A percentile compares a stretch with the other conserved stretches of the same genome.
Evolutionary conservation across 257 asterid species (phyloP).

Genomic region (Nicotiana undulata): DNA sequence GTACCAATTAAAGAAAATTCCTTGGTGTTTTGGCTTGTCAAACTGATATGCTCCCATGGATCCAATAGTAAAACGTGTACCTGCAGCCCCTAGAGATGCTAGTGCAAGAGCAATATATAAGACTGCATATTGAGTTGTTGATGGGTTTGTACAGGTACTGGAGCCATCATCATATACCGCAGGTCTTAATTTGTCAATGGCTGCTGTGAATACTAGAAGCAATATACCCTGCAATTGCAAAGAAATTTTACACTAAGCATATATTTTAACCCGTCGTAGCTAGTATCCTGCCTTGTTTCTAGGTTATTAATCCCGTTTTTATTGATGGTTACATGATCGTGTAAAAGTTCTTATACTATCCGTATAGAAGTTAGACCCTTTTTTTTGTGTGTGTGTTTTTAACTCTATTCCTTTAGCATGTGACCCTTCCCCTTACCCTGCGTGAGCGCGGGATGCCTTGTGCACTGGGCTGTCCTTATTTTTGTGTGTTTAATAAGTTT

Average conservation of each 20-base stretch:
- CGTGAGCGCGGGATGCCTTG: no score
- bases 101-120: no score
- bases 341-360: no score
- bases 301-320: neutral
- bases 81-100: neutral
- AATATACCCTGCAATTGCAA: constrained; percentile 13
- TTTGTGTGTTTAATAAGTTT: no score
- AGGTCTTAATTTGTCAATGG: constrained; percentile 17
- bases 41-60: constrained; percentile 28
- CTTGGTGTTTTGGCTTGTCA: constrained; percentile 18
- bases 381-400: no score
- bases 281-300: neutral
- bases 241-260: neutral
- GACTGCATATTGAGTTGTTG: constrained; percentile 17
- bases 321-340: neutral
- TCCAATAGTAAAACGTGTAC: constrained; percentile 25
- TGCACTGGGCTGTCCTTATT: no score
- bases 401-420: no score
- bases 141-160: constrained; percentile 8
- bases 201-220: constrained; percentile 17
- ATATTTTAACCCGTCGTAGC: neutral
- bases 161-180: constrained; percentile 14
- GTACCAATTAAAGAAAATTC: constrained; percentile 12
- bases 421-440: no score
- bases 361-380: no score